Conservation (phyloP, 805 yeast genomes). For the Maudiozyma barnettii region DNA sequence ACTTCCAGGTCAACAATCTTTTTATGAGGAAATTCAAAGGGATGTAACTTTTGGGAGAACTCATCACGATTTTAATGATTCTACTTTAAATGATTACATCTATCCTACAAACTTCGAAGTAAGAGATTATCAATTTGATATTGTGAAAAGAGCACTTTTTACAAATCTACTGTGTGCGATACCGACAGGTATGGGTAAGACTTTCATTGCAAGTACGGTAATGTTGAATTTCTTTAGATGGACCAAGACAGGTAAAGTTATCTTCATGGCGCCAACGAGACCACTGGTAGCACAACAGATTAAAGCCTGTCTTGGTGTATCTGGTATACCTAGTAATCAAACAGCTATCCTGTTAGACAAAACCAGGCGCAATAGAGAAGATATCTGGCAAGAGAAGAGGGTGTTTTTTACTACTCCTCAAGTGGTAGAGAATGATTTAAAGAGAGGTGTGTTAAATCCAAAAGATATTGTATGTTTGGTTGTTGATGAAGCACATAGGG, state of each 20-base stretch:
- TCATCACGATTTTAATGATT: slow-evolving; percentile 40
- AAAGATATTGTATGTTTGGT: slow-evolving; percentile 65
- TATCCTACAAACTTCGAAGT: slow-evolving; percentile 81
- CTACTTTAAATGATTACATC: slow-evolving; percentile 39
- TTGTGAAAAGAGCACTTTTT: slow-evolving; percentile 61
- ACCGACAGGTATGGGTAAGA: slow-evolving; percentile 96
- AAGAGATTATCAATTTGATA: slow-evolving; percentile 82
- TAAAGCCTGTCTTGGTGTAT: slow-evolving; percentile 78
- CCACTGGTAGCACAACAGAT: slow-evolving; percentile 96
- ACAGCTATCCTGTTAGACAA: slow-evolving; percentile 70
- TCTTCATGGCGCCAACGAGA: slow-evolving; percentile 94
- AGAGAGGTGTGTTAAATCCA: slow-evolving; percentile 67
- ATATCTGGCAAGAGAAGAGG: slow-evolving; percentile 67
- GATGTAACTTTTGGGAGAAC: slow-evolving; percentile 34
- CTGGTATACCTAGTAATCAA: slow-evolving; percentile 69
- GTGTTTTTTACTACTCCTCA: slow-evolving; percentile 95
- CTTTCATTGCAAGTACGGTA: slow-evolving; percentile 89
- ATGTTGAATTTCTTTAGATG: slow-evolving; percentile 85
- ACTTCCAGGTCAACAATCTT: slow-evolving; percentile 21
- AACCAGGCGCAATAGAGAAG: slow-evolving; percentile 51
- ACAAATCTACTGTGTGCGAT: slow-evolving; percentile 77
- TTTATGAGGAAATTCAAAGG: slow-evolving; percentile 32
- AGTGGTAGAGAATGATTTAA: slow-evolving; percentile 83
- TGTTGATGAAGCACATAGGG: slow-evolving; percentile 92
- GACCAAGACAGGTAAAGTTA: slow-evolving; percentile 69